phyloP scores from a whole-genome alignment of 352 stramenopile species.

The Phytopythium vexans region DNA sequence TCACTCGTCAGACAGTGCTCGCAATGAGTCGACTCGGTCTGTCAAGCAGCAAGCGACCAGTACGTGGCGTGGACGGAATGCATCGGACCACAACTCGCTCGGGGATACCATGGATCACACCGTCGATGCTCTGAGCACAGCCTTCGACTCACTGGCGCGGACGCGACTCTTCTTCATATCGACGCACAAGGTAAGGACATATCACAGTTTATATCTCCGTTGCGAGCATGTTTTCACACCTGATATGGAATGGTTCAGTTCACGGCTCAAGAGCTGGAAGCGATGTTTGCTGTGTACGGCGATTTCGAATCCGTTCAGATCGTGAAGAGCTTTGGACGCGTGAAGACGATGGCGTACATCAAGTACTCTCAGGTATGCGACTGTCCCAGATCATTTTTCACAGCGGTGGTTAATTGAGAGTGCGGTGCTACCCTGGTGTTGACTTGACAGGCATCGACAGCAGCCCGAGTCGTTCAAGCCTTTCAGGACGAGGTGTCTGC shows the following conservation, averaged over 20 bases:
- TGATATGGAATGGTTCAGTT: constrained; percentile 35
- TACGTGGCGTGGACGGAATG: neutral
- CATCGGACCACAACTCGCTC: neutral
- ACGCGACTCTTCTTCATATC: constrained; percentile 71
- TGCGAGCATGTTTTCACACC: neutral
- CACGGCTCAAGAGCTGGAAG: constrained; percentile 70
- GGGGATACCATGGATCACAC: neutral
- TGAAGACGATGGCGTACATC: constrained; percentile 88
- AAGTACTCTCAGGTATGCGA: constrained; percentile 49
- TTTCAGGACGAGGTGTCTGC: constrained; percentile 41
- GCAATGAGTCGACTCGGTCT: constrained; percentile 25
- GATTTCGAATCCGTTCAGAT: constrained; percentile 68
- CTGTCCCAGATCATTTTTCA: neutral
- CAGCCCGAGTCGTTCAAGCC: constrained; percentile 48
- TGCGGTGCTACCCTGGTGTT: constrained; percentile 5
- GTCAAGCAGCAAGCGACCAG: constrained; percentile 41
- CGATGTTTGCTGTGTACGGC: constrained; percentile 80
- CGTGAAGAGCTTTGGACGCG: constrained; percentile 68
- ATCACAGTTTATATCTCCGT: neutral
- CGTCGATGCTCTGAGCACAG: neutral
- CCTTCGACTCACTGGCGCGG: constrained; percentile 1
- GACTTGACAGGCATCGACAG: constrained; percentile 34
- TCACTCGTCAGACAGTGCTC: constrained; percentile 37
- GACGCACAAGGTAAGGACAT: constrained; percentile 50
- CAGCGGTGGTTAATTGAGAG: neutral